Conservation (phyloP, 768 basidiomycete genomes). For the Mycena kentingensis region DNA sequence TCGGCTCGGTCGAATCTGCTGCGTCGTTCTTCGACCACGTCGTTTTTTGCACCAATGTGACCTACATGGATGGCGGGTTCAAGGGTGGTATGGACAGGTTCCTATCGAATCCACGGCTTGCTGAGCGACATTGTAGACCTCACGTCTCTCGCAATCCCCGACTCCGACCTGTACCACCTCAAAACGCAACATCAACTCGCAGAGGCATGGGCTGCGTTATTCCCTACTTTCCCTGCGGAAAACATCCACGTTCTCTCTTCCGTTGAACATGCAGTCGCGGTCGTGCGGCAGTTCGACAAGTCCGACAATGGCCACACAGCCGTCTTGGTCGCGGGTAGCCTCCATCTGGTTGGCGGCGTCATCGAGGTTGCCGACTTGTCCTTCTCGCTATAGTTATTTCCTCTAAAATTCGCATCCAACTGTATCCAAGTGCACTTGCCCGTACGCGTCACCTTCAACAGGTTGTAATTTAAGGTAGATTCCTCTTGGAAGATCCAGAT, state of each 20-base stretch:
- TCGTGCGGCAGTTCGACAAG: conserved; percentile 50
- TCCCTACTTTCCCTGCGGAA: conserved; percentile 60
- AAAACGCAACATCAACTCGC: conserved; percentile 78
- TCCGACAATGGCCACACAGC: conserved; percentile 37
- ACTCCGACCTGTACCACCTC: conserved; percentile 63
- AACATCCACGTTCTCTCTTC: conserved; percentile 81
- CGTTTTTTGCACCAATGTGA: conserved; percentile 96
- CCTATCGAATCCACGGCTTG: not conserved
- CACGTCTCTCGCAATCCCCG: conserved; percentile 64
- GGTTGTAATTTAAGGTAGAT: conserved; percentile 36
- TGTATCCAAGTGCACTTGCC: not conserved
- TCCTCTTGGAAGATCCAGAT: no score
- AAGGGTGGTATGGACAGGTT: conserved; percentile 77
- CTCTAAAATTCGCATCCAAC: not conserved
- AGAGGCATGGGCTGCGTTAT: conserved; percentile 66
- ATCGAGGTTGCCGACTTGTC: conserved; percentile 88
- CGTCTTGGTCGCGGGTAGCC: conserved; percentile 88
- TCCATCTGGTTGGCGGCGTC: conserved; percentile 92
- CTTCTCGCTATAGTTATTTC: conserved; percentile 50
- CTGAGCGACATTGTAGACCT: conserved; percentile 58
- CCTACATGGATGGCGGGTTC: conserved; percentile 84
- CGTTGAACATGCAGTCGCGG: conserved; percentile 83
- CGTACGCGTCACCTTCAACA: conserved; percentile 21
- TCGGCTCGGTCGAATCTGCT: conserved; percentile 39
- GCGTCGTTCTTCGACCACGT: conserved; percentile 75